These are phyloP conservation scores for Myxozyma mucilagina DNA, from an alignment of 805 yeast species.

Conservation along the genomic window DNA sequence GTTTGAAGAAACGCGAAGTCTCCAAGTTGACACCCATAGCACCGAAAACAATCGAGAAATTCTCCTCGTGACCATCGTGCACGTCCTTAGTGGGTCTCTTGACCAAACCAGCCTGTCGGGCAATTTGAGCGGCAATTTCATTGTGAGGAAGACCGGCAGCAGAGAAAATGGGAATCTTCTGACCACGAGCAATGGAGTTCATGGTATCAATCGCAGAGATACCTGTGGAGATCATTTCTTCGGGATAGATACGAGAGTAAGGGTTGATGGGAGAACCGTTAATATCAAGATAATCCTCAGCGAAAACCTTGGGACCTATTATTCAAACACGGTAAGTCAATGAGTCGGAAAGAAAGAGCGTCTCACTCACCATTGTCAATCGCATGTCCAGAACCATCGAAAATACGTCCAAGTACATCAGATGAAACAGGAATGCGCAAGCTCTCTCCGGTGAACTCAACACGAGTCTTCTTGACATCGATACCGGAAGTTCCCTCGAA, in stretches of 20 bases:
- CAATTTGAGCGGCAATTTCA: conserved; percentile 99
- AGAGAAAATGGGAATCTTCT: conserved; percentile 97
- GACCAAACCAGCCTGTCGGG: conserved; percentile 99
- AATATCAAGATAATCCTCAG: conserved; percentile 97
- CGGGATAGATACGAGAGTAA: conserved; percentile 96
- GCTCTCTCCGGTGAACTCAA: conserved; percentile 95
- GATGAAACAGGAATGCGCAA: conserved; percentile 93
- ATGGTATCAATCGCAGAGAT: conserved; percentile 97
- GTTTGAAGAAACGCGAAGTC: conserved; percentile 97
- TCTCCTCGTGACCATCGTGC: conserved; percentile 99
- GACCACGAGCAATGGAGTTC: conserved; percentile 99
- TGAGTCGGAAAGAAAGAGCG: neutral
- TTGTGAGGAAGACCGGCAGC: conserved; percentile 99
- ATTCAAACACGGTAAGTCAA: neutral
- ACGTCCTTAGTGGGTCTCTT: conserved; percentile 97
- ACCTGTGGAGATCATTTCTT: conserved; percentile 99
- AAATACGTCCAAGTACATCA: conserved; percentile 95
- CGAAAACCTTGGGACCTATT: conserved; percentile 93
- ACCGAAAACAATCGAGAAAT: conserved; percentile 97
- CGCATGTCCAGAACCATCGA: conserved; percentile 98
- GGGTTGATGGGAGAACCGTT: conserved; percentile 99
- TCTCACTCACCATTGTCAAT: conserved; percentile 62
- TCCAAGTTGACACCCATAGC: conserved; percentile 99
- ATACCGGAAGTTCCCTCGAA: conserved; percentile 99
- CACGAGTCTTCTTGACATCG: conserved; percentile 95